Conservation (phyloP, 345 rosid genomes). For the Pistacia vera region DNA sequence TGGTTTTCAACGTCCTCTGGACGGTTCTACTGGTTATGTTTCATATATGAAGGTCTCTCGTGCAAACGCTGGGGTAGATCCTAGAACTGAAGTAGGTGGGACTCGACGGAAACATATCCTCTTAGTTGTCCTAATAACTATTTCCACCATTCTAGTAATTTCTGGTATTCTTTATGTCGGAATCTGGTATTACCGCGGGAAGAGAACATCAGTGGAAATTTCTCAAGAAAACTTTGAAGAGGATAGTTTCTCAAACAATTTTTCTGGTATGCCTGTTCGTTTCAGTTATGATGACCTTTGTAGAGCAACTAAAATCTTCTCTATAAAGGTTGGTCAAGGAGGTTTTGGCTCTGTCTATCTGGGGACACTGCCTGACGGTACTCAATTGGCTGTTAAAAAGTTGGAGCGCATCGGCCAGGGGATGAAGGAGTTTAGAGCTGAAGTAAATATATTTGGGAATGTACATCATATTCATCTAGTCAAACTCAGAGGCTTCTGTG, state of each 20-base stretch:
- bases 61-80: background rate
- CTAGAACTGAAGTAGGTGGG: conserved; percentile 1
- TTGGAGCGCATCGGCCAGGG: conserved; percentile 56
- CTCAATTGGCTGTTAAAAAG: conserved; percentile 46
- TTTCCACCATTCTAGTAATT: conserved; percentile 32
- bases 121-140: conserved; percentile 22
- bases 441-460: conserved; percentile 53
- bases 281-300: conserved; percentile 44
- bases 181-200: conserved; percentile 28
- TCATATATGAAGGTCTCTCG: conserved; percentile 41
- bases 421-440: conserved; percentile 55
- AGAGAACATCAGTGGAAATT: conserved; percentile 19
- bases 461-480: conserved; percentile 57
- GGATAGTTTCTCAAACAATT: conserved; percentile 35
- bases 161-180: conserved; percentile 42
- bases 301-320: conserved; percentile 46
- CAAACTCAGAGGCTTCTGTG: conserved; percentile 60
- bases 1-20: conserved; percentile 35
- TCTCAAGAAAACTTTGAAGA: conserved; percentile 31
- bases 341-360: conserved; percentile 59
- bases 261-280: conserved; percentile 41
- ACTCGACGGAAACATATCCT: conserved; percentile 12
- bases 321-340: conserved; percentile 49
- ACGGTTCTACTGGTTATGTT: conserved; percentile 33
- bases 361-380: conserved; percentile 40